Conservation (phyloP, 2,329 filamentous ascomycete genomes). For the Neoscytalidium dimidiatum region DNA sequence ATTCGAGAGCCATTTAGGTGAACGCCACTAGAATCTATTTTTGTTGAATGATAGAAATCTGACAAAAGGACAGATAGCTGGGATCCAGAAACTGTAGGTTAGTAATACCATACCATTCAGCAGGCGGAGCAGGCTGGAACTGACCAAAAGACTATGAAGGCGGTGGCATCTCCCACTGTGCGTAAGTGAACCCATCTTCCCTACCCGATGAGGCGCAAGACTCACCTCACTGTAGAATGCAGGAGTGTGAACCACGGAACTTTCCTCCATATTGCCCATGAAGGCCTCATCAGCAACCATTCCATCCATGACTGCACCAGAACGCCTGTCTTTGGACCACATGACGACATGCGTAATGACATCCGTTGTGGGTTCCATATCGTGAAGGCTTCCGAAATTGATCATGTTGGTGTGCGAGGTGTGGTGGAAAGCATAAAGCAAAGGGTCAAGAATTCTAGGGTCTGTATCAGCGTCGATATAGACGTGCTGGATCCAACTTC, state of each 20-base stretch:
- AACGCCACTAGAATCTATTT: no score
- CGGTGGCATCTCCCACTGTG: not conserved
- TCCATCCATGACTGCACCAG: conserved; percentile 66
- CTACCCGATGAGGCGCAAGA: not conserved
- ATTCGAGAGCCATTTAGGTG: conserved; percentile 57
- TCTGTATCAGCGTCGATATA: conserved; percentile 60
- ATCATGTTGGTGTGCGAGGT: conserved; percentile 40
- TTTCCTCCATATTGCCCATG: conserved; percentile 63
- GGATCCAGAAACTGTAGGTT: conserved; percentile 43
- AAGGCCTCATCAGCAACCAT: conserved; percentile 59
- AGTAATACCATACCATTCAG: not conserved
- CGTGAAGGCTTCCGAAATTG: conserved; percentile 57
- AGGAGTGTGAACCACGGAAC: conserved; percentile 62
- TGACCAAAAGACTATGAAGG: not conserved
- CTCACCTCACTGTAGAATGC: conserved; percentile 25
- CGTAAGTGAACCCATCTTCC: not conserved
- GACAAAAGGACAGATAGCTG: conserved; percentile 49
- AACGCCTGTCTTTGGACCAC: conserved; percentile 52
- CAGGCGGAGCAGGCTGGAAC: not conserved
- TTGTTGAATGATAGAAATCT: not conserved
- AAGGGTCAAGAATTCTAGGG: conserved; percentile 53
- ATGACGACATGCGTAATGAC: conserved; percentile 58
- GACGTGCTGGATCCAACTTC: conserved; percentile 59
- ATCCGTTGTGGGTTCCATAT: conserved; percentile 60
- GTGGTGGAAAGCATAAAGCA: conserved; percentile 49